Conservation (phyloP, 352 stramenopile genomes). For the Blastocystis sp. region DNA sequence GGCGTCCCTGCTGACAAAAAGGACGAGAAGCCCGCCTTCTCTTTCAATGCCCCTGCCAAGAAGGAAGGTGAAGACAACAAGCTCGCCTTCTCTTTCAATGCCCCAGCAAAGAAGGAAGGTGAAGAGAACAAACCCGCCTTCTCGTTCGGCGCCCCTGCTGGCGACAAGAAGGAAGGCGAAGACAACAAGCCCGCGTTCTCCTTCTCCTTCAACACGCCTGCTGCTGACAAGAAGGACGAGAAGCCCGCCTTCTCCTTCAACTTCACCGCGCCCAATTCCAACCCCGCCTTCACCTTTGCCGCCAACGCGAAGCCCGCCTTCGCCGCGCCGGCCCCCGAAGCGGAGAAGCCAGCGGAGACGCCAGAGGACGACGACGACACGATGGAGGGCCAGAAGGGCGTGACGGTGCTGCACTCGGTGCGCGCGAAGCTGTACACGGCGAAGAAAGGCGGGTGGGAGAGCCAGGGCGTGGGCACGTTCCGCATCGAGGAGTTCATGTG, state of each 20-base stretch:
- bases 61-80: not conserved
- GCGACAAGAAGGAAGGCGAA: not conserved
- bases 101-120: too few relatives aligned
- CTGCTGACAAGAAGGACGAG: not conserved
- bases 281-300: constrained; percentile 7
- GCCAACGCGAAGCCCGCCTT: not conserved
- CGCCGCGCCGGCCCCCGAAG: not conserved
- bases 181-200: constrained; percentile 20
- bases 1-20: not conserved
- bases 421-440: not conserved
- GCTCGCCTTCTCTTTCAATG: too few relatives aligned
- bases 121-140: not conserved
- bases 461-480: constrained; percentile 26
- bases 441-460: constrained; percentile 9
- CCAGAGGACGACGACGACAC: constrained; percentile 24
- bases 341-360: not conserved
- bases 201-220: not conserved
- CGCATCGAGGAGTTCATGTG: constrained; percentile 60
- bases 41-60: not conserved
- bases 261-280: not conserved
- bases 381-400: constrained; percentile 31
- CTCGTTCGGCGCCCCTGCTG: not conserved
- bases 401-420: constrained; percentile 2
- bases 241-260: constrained; percentile 8
- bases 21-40: not conserved